Evolutionary conservation across 345 rosid species (phyloP), one percentile per base, ranked within the genome.

Genomic region (Arabis alpina): DNA sequence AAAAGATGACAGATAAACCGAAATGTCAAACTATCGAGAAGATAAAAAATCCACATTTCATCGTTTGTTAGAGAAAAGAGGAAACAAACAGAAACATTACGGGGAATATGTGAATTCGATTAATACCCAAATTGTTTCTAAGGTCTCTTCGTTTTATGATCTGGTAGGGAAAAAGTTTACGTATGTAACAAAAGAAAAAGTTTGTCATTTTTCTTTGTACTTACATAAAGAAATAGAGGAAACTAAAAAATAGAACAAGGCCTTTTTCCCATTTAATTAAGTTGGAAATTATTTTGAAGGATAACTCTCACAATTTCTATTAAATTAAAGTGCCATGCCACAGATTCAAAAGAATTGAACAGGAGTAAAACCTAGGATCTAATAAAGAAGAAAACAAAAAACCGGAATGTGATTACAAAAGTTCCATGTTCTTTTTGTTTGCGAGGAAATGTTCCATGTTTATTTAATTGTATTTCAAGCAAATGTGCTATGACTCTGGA

Each of bases 1-100:
- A 16, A 70, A 52, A 68, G 64, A 54, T 37, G 74, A 75, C 40
- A 61, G 75, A 62, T 68, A 61, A 61, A 47, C 59, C 4, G 19
- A 11, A 30, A 30, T 43, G 15, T 28, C 41, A 54, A 54, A 14
- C 4, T 28, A 40, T 16, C 1, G 19, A 28, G 54, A 56, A 48
- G 62, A 16, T 15, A 62, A 28, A 61, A 39, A 19, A 59, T 4
- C 57, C 56, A 68, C 11, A 37, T 60, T 45, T 54, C 55, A 51
- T 49, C 5, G 37, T 51, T 36, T 58, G 19, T 66, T 66, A 50
- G 68, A 67, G 37, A 67, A 60, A 59, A 43, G 54, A 50, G 47
- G 12, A 6, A 4, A 7, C 25, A 14, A 13, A n/a, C n/a, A 43
- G 13, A 53, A 61, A 53, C 54, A n/a, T 23, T 41, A 23, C 0